These are phyloP conservation scores for Zalerion maritima DNA, from an alignment of 495 filamentous ascomycete species.

Conservation along the genomic window DNA sequence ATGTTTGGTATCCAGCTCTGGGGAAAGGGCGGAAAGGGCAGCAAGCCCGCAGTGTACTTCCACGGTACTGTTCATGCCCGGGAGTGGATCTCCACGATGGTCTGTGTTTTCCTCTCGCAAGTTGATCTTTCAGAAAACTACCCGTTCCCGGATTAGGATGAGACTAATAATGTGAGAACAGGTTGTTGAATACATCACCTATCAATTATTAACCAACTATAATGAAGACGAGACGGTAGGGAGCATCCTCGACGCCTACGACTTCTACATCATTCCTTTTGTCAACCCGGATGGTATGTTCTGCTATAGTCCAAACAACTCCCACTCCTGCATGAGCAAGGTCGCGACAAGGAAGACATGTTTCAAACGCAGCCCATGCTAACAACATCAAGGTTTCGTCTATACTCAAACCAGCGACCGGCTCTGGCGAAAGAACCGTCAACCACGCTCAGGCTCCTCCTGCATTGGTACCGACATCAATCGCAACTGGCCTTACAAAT, in stretches of 20 bases:
- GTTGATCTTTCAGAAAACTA: no score
- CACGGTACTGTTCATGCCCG: slow-evolving; percentile 50
- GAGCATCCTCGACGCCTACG: slow-evolving; percentile 39
- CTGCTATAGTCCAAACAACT: neutral
- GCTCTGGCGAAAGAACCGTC: slow-evolving; percentile 52
- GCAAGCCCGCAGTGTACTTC: slow-evolving; percentile 42
- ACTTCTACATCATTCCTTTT: slow-evolving; percentile 48
- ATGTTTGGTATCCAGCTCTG: slow-evolving; percentile 47
- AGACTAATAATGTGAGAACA: slow-evolving; percentile 2
- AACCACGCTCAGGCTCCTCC: slow-evolving; percentile 22
- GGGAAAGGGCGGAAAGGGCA: slow-evolving; percentile 35
- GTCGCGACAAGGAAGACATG: no score
- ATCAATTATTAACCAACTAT: slow-evolving; percentile 35
- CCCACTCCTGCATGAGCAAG: neutral
- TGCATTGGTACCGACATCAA: slow-evolving; percentile 49
- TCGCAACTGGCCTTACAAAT: slow-evolving; percentile 46
- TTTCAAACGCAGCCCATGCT: slow-evolving; percentile 1
- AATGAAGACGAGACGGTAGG: slow-evolving; percentile 22
- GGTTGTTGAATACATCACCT: slow-evolving; percentile 42
- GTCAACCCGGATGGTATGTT: slow-evolving; percentile 46
- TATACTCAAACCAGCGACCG: slow-evolving; percentile 45
- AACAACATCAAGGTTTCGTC: slow-evolving; percentile 32
- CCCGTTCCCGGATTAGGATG: neutral
- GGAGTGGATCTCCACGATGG: slow-evolving; percentile 47
- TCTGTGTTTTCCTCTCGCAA: no score